phyloP scores from a whole-genome alignment of 805 yeast genomes.

The Kuraishia floccosa region DNA sequence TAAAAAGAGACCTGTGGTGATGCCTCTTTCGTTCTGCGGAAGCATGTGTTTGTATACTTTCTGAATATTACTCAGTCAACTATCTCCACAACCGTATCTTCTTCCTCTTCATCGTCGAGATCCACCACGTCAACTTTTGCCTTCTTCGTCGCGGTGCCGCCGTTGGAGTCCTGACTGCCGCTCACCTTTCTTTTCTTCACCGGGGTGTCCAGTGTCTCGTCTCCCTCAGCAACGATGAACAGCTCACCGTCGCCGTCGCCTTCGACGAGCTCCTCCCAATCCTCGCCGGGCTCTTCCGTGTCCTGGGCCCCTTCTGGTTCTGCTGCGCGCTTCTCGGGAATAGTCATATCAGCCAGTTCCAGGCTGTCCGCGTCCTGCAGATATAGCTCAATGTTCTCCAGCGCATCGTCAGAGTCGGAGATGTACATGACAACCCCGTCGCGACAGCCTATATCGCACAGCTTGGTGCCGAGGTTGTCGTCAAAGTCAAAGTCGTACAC shows the following conservation, averaged over 20 bases:
- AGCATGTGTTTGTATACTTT: too few species aligned
- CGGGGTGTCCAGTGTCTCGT: too few species aligned
- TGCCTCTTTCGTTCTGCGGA: too few species aligned
- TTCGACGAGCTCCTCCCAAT: conserved; percentile 2
- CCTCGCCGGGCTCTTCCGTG: conserved; percentile 1
- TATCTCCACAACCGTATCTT: too few species aligned
- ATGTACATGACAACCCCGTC: conserved; percentile 58
- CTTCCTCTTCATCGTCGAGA: too few species aligned
- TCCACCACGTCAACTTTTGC: too few species aligned
- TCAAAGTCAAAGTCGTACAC: conserved; percentile 84
- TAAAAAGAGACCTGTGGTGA: too few species aligned
- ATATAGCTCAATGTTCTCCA: conserved; percentile 54
- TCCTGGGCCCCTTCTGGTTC: conserved; percentile 1
- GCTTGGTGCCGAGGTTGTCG: conserved; percentile 45
- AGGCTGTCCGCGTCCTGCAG: conserved; percentile 16
- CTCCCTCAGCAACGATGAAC: too few species aligned
- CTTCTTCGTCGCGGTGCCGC: too few species aligned
- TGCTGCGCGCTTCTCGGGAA: conserved; percentile 14
- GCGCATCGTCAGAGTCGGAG: conserved; percentile 68
- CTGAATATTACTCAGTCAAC: too few species aligned
- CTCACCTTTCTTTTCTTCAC: too few species aligned
- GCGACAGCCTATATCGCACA: conserved; percentile 41
- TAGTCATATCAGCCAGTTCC: conserved; percentile 19
- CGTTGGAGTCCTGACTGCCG: too few species aligned
- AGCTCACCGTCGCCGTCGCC: conserved; percentile 4